phyloP scores from a whole-genome alignment of 148 eudicot genomes.

The Rhododendron molle region DNA sequence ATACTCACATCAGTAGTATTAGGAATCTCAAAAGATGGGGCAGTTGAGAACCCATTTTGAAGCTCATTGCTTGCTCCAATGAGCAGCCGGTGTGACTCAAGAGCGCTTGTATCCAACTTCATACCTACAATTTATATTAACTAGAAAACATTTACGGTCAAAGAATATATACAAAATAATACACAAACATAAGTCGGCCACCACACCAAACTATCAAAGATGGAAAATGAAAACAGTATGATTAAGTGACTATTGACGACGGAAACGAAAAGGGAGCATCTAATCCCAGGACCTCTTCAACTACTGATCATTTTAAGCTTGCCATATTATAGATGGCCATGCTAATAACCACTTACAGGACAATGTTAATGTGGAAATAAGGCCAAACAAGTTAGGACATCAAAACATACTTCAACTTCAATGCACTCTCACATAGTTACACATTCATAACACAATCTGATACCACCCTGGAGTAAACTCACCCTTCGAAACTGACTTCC shows the following conservation, averaged over 20 bases:
- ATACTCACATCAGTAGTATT: conserved; percentile 51
- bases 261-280: neutral
- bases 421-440: neutral
- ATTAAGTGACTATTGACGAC: neutral
- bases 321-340: neutral
- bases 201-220: neutral
- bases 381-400: neutral
- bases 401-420: neutral
- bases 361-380: neutral
- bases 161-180: neutral
- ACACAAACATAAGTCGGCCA: no score
- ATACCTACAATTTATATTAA: conserved; percentile 30
- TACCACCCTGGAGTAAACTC: no score
- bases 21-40: conserved; percentile 79
- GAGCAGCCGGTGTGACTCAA: conserved; percentile 50
- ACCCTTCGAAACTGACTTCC: no score
- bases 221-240: no score
- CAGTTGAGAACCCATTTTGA: conserved; percentile 37
- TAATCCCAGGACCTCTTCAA: neutral
- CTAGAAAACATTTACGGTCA: neutral
- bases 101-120: conserved; percentile 86
- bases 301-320: neutral
- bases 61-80: conserved; percentile 28
- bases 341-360: neutral
- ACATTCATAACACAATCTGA: neutral